Percentiles rank a stretch among this genome's conserved stretches.
phyloP scores from a whole-genome alignment of 1,139 yeast species.

The Suhomyces kunorum region DNA sequence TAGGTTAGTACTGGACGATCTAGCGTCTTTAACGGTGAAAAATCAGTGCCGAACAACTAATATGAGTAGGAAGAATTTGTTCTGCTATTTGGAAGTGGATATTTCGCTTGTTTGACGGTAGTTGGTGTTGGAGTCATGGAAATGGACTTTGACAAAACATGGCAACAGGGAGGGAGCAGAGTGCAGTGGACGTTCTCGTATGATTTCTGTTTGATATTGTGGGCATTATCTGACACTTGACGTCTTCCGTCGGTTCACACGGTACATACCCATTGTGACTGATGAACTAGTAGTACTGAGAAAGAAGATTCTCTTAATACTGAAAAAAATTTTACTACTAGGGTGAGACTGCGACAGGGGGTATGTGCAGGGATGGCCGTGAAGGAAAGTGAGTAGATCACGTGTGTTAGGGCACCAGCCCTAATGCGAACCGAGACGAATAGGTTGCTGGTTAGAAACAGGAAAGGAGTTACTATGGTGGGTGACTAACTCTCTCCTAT shows the following conservation, averaged over 20 bases:
- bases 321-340: constrained; percentile 17
- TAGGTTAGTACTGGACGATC: constrained; percentile 29
- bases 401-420: constrained; percentile 14
- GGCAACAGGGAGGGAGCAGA: not conserved
- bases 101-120: not conserved
- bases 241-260: constrained; percentile 2
- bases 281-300: constrained; percentile 22
- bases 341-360: constrained; percentile 3
- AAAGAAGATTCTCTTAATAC: constrained; percentile 16
- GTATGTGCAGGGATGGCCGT: constrained; percentile 8
- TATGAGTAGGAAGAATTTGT: no score
- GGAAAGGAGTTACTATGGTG: no score
- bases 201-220: not conserved
- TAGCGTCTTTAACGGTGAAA: not conserved
- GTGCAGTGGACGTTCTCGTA: not conserved
- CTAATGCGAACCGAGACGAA: constrained; percentile 1
- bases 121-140: not conserved
- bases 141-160: not conserved
- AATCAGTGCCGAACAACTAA: not conserved
- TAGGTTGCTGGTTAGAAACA: no score
- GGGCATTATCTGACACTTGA: constrained; percentile 1
- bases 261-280: constrained; percentile 39
- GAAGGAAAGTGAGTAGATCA: not conserved
- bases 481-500: not conserved
- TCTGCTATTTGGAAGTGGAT: no score